These are phyloP conservation scores for Hortiboletus flavorubellus DNA, from an alignment of 768 basidiomycete genomes.

Conservation along the genomic window DNA sequence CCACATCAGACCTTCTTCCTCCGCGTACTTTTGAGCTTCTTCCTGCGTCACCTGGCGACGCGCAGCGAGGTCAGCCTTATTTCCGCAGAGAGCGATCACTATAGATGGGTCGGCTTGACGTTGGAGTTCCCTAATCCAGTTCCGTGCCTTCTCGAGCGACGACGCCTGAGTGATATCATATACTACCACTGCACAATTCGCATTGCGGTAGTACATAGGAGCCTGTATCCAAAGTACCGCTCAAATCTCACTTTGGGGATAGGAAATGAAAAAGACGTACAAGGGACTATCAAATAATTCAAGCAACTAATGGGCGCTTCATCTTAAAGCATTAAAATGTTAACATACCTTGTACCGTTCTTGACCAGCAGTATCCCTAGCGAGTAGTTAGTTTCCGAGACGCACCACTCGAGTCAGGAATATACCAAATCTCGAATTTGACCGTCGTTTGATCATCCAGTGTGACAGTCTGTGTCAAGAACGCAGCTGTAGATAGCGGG, in stretches of 20 bases:
- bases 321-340: not conserved
- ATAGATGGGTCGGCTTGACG: constrained; percentile 97
- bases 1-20: constrained; percentile 93
- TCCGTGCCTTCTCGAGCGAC: constrained; percentile 91
- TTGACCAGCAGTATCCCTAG: constrained; percentile 93
- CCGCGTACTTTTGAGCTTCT: constrained; percentile 89
- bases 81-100: constrained; percentile 94
- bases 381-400: not conserved
- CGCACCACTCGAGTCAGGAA: not conserved
- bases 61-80: constrained; percentile 86
- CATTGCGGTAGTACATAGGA: constrained; percentile 96
- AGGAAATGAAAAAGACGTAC: constrained; percentile 33
- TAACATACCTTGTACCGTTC: constrained; percentile 82
- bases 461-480: constrained; percentile 95
- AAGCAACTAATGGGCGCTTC: not conserved
- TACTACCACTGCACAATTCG: constrained; percentile 91
- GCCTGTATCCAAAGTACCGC: constrained; percentile 44
- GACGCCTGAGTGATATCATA: constrained; percentile 94
- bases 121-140: constrained; percentile 95
- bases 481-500: constrained; percentile 63
- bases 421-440: constrained; percentile 97
- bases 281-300: constrained; percentile 36
- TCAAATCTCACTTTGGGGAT: not conserved
- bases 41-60: constrained; percentile 84
- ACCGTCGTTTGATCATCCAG: constrained; percentile 87